Evolutionary conservation across 2,329 filamentous ascomycete genomes (phyloP).

Genomic region (Ophioceras dolichostomum): DNA sequence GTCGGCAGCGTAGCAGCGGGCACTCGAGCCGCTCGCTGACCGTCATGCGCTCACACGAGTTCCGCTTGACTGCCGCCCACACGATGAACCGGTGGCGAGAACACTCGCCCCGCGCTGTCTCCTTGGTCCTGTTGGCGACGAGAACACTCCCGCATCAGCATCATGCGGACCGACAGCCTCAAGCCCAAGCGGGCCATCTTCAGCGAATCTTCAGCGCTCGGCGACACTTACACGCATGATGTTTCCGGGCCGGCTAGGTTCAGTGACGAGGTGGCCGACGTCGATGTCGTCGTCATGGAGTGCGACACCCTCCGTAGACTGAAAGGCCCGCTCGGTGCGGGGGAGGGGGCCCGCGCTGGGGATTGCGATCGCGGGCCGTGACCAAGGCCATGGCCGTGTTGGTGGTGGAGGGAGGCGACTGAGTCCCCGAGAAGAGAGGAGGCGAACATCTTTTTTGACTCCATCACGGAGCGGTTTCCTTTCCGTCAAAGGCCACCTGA

Average conservation of each 20-base stretch:
- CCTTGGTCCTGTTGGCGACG: conserved; percentile 24
- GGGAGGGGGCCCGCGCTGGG: conserved; percentile 7
- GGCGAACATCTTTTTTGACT: conserved; percentile 8
- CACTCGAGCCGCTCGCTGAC: conserved; percentile 35
- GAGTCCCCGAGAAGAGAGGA: conserved; percentile 8
- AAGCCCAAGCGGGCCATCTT: too few relatives aligned
- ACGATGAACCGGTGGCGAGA: conserved; percentile 41
- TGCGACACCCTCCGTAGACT: conserved; percentile 4
- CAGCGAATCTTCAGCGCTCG: too few relatives aligned
- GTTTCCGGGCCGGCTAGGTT: conserved; percentile 2
- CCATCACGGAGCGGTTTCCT: conserved; percentile 8
- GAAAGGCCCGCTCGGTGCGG: conserved; percentile 7
- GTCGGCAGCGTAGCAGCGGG: conserved; percentile 37
- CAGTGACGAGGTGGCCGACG: not conserved
- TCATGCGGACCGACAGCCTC: too few relatives aligned
- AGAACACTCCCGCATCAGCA: too few relatives aligned
- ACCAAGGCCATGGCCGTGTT: conserved; percentile 1
- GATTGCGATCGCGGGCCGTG: not conserved
- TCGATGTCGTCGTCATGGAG: not conserved
- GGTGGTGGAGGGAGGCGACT: not conserved
- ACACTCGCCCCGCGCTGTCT: conserved; percentile 34
- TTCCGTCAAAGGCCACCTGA: too few relatives aligned
- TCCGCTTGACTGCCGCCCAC: conserved; percentile 43
- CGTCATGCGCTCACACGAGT: conserved; percentile 33
- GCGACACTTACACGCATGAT: conserved; percentile 11